phyloP scores from a whole-genome alignment of 2,329 filamentous ascomycete genomes.

The Calonectria naviculata region DNA sequence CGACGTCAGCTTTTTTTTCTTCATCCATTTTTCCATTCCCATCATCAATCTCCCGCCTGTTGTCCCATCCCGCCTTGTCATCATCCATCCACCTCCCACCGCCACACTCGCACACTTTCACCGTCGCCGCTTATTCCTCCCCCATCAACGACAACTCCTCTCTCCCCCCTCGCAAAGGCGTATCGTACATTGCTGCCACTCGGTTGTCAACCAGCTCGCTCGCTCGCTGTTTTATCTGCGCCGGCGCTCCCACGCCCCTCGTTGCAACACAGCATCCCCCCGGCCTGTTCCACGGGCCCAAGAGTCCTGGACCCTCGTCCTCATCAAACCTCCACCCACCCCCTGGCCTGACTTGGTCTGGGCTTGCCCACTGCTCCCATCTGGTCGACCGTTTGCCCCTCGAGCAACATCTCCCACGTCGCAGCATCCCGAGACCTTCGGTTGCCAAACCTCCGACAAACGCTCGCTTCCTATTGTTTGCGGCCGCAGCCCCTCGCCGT shows the following conservation, averaged over 20 bases:
- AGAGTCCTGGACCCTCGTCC: constrained; percentile 36
- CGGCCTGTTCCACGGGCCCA: constrained; percentile 32
- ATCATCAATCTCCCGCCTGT: constrained; percentile 23
- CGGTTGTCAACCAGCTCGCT: constrained; percentile 24
- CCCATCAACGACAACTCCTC: constrained; percentile 18
- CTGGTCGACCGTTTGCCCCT: constrained; percentile 14
- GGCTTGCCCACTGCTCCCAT: constrained; percentile 26
- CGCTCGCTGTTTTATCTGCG: constrained; percentile 11
- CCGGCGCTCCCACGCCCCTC: constrained; percentile 28
- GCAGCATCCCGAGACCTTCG: constrained; percentile 33
- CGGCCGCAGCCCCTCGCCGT: constrained; percentile 23
- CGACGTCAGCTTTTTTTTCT: constrained; percentile 21
- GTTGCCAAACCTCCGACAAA: constrained; percentile 34
- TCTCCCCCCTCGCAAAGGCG: constrained; percentile 13
- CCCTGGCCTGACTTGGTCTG: constrained; percentile 31
- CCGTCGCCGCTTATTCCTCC: constrained; percentile 21
- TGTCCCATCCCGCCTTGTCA: not conserved
- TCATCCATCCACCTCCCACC: constrained; percentile 18
- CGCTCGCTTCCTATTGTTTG: constrained; percentile 11
- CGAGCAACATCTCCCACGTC: constrained; percentile 20
- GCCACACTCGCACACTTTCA: constrained; percentile 18
- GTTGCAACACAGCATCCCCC: constrained; percentile 34
- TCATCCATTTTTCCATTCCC: constrained; percentile 17
- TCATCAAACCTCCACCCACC: constrained; percentile 43
- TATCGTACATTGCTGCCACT: constrained; percentile 25